These are phyloP conservation scores for Ophiosphaerella narmari DNA, from an alignment of 2,329 filamentous ascomycete species.

Conservation along the genomic window DNA sequence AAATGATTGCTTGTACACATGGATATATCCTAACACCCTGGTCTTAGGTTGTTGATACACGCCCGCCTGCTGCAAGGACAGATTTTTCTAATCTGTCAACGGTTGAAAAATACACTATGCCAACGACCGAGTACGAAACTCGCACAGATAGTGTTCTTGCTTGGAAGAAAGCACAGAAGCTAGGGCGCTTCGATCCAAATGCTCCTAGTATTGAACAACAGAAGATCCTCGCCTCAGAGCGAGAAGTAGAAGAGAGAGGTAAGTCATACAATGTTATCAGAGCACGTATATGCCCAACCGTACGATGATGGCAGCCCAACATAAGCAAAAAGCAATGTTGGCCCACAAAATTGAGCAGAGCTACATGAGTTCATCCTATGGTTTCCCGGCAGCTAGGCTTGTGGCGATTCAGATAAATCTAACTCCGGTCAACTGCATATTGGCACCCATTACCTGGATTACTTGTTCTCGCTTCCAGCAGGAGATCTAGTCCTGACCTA, in stretches of 20 bases:
- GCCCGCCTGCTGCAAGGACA: constrained; percentile 73
- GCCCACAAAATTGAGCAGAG: not conserved
- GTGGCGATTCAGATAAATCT: constrained; percentile 22
- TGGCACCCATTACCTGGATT: not conserved
- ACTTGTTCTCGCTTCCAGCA: not conserved
- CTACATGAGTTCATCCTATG: no score
- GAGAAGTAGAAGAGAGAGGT: constrained; percentile 72
- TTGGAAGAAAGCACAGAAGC: constrained; percentile 93
- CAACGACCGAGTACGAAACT: constrained; percentile 81
- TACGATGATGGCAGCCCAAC: constrained; percentile 17
- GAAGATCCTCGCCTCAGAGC: constrained; percentile 69
- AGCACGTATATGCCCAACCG: constrained; percentile 16
- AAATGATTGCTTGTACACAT: constrained; percentile 18
- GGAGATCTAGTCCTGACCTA: no score
- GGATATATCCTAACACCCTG: constrained; percentile 25
- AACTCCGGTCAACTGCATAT: constrained; percentile 22
- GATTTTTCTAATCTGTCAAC: constrained; percentile 81
- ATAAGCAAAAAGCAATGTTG: constrained; percentile 22
- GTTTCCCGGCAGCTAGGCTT: constrained; percentile 3
- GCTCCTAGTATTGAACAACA: constrained; percentile 75
- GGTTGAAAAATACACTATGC: constrained; percentile 89
- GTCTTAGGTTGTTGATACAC: constrained; percentile 74
- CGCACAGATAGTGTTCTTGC: constrained; percentile 87
- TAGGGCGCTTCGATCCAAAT: constrained; percentile 93
- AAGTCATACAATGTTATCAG: constrained; percentile 41